Percentiles rank a stretch among this genome's conserved stretches.
phyloP scores from a whole-genome alignment of 1,284 basidiomycete genomes.

The Erythrobasidium hasegawianum region DNA sequence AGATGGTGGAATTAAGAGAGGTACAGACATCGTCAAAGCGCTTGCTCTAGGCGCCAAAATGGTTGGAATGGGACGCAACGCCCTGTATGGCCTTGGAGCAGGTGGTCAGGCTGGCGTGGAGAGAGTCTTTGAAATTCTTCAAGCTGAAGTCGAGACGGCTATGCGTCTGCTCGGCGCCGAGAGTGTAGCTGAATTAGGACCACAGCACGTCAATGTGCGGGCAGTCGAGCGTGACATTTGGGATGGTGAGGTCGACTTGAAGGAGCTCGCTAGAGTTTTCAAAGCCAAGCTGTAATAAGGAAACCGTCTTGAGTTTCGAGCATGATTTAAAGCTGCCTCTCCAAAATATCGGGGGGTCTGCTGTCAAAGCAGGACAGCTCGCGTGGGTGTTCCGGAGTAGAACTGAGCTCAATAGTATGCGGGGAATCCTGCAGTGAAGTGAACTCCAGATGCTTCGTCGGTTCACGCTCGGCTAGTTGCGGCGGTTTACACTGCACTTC shows the following conservation, averaged over 20 bases:
- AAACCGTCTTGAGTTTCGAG: too few species aligned
- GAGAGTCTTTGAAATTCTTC: slow-evolving; percentile 24
- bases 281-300: slow-evolving; percentile 22
- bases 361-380: too few species aligned
- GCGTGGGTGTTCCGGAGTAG: too few species aligned
- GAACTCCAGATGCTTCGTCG: too few species aligned
- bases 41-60: slow-evolving; percentile 84
- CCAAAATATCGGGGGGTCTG: too few species aligned
- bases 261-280: too few species aligned
- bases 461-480: too few species aligned
- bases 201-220: slow-evolving; percentile 24
- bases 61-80: slow-evolving; percentile 67
- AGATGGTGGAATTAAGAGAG: slow-evolving; percentile 79
- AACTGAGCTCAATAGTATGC: too few species aligned
- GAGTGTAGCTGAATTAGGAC: slow-evolving; percentile 7
- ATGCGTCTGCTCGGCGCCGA: slow-evolving; percentile 23
- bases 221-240: slow-evolving; percentile 26
- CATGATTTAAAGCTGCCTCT: too few species aligned
- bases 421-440: too few species aligned
- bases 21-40: slow-evolving; percentile 88
- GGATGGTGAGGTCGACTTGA: too few species aligned
- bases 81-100: slow-evolving; percentile 28
- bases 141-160: slow-evolving; percentile 24
- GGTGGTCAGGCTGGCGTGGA: slow-evolving; percentile 30
- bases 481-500: too few species aligned